Evolutionary conservation across 2,329 filamentous ascomycete species (phyloP).

Genomic region (Alternaria angustiovoidea): DNA sequence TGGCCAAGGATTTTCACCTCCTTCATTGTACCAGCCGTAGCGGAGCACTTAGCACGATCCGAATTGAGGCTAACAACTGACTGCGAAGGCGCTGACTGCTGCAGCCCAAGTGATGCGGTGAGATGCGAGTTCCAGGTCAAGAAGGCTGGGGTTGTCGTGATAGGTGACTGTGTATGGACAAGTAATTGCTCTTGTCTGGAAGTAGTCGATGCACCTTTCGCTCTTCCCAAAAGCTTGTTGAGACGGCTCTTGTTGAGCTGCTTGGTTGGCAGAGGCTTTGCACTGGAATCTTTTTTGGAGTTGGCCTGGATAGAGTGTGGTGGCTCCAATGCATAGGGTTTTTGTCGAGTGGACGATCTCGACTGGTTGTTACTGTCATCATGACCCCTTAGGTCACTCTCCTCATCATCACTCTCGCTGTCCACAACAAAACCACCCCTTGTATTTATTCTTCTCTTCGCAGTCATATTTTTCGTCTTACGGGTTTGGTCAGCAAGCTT

Average conservation of each 20-base stretch:
- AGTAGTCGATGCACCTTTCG: neutral
- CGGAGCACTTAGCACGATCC: neutral
- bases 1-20: neutral
- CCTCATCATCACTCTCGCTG: slow-evolving; percentile 11
- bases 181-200: neutral
- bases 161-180: neutral
- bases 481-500: neutral
- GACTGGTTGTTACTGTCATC: neutral
- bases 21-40: neutral
- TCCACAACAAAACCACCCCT: slow-evolving; percentile 20
- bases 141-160: neutral
- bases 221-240: slow-evolving; percentile 7
- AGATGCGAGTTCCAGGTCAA: neutral
- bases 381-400: neutral
- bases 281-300: neutral
- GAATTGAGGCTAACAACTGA: neutral
- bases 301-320: neutral
- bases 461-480: neutral
- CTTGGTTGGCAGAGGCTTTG: slow-evolving; percentile 2
- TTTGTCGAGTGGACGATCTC: neutral
- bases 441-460: slow-evolving; percentile 5
- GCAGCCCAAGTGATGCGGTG: neutral
- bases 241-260: slow-evolving; percentile 13
- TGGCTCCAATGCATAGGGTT: neutral
- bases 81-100: neutral